Evolutionary conservation across 768 basidiomycete genomes (phyloP).

Genomic region (Saitozyma sp.): DNA sequence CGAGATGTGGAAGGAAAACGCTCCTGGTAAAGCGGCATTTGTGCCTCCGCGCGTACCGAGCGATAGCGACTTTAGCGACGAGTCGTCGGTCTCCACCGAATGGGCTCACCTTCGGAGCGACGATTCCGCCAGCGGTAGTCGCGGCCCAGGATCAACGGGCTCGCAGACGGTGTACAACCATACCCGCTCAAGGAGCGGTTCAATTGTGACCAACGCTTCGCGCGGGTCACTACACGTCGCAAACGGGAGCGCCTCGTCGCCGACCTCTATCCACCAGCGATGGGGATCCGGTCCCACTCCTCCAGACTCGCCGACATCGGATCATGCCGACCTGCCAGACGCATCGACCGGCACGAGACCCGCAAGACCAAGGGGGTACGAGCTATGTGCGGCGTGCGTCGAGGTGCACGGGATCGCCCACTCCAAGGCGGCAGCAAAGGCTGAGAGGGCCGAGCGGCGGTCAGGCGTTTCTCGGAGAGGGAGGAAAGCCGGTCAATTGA

Average conservation of each 20-base stretch:
- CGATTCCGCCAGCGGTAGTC: neutral
- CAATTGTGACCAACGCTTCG: constrained; percentile 15
- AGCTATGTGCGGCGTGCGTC: constrained; percentile 79
- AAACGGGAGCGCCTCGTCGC: constrained; percentile 1
- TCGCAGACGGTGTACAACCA: constrained; percentile 23
- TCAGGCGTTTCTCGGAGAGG: constrained; percentile 1
- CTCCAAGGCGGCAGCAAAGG: constrained; percentile 53
- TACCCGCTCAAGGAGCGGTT: neutral
- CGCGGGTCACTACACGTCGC: neutral
- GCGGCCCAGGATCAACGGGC: constrained; percentile 1
- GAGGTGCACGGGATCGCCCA: constrained; percentile 75
- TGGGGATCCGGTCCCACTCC: constrained; percentile 4
- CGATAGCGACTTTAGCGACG: constrained; percentile 10
- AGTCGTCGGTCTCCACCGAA: constrained; percentile 18
- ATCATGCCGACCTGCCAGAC: neutral
- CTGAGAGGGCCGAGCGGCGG: constrained; percentile 1
- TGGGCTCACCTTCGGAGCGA: constrained; percentile 5
- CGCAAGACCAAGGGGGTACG: constrained; percentile 62
- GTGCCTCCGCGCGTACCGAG: constrained; percentile 3
- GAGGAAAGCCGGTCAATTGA: constrained; percentile 59
- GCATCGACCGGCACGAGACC: neutral
- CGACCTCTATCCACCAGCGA: neutral
- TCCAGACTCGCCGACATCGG: constrained; percentile 3
- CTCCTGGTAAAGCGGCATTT: constrained; percentile 16
- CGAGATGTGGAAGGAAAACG: constrained; percentile 43